Base-by-base conservation (phyloP, 139 green algal genomes). In the Zygnema circumcarinatum region DNA sequence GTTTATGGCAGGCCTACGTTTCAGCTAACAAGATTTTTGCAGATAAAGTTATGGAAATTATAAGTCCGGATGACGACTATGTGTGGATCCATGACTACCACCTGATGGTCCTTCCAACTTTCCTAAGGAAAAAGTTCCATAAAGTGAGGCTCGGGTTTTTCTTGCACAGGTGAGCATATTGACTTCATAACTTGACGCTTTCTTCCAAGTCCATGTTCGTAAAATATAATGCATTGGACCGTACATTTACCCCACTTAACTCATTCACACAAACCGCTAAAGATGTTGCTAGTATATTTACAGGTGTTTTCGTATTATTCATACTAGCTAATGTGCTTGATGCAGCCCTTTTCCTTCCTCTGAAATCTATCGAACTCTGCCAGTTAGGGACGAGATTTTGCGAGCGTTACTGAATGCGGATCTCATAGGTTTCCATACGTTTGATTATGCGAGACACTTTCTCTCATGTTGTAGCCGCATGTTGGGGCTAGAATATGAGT, bases 11-110 rank as follows among this genome's bases (percentile, higher is more conserved):
- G 41, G 95, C 96, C 0, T 99, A 99, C 84, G 94, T 99, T 36
- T 95, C 95, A 76, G 96, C 97, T 38, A 99, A 99, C 93, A 99
- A 97, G 95, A 95, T 95, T 29, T 93, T 94, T 56, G 82, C 87
- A 22, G 89, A 94, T 74, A 93, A 91, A 56, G 74, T 94, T 0
- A 91, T 94, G 79, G 90, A 94, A 84, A 33, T 93, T n/a, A 78
- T 93, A 36, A 92, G 69, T 80, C 85, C 87, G 21, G 90, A 92
- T 25, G 81, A 90, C 74, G 96, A 99, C 92, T 98, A 94, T 89
- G 96, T 99, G 69, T 99, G 97, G 97, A 96, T 99, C 36, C 97
- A 99, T 83, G 97, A 99, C 94, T 99, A 99, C 92, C 97, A 99
- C 92, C 93, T 99, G 62, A 94, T 99, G 89, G 95, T 98, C 82